Evolutionary conservation across 306 rosid genomes (phyloP).

Genomic region (Acacia crassicarpa): DNA sequence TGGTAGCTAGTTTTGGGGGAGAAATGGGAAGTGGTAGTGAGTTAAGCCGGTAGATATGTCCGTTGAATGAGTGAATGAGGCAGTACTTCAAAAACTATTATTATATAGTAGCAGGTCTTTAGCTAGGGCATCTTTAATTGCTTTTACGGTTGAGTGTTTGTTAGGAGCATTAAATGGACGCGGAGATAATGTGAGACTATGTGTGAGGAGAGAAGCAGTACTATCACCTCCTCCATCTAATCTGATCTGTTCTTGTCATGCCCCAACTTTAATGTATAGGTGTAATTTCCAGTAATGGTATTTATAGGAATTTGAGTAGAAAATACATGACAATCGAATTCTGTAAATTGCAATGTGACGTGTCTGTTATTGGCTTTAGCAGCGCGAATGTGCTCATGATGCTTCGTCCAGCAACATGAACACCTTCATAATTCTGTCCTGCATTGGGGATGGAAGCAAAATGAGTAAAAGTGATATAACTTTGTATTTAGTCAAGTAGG

Average conservation of each 20-base stretch:
- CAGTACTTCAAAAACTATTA: slow-evolving; percentile 3
- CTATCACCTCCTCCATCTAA: neutral
- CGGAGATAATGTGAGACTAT: slow-evolving; percentile 50
- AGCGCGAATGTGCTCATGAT: slow-evolving; percentile 4
- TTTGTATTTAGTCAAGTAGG: neutral
- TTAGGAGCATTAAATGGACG: slow-evolving; percentile 71
- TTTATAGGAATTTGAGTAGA: neutral
- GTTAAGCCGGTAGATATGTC: neutral
- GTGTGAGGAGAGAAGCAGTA: neutral
- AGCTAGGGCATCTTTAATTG: neutral
- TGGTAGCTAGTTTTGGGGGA: too few relatives aligned
- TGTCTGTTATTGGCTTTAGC: neutral
- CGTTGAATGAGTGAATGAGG: slow-evolving; percentile 29
- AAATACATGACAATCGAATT: neutral
- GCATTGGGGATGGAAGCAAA: neutral
- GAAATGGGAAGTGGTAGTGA: neutral
- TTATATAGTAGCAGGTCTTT: slow-evolving; percentile 40
- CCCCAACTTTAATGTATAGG: neutral
- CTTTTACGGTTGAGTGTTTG: slow-evolving; percentile 57
- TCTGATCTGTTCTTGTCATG: neutral
- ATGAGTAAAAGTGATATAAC: neutral
- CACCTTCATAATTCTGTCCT: neutral
- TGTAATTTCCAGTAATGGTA: neutral
- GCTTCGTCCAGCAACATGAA: neutral
- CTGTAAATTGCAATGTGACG: neutral